These are phyloP conservation scores for Acanthamoeba royreba DNA, from an alignment of 208 protist species.

Conservation along the genomic window DNA sequence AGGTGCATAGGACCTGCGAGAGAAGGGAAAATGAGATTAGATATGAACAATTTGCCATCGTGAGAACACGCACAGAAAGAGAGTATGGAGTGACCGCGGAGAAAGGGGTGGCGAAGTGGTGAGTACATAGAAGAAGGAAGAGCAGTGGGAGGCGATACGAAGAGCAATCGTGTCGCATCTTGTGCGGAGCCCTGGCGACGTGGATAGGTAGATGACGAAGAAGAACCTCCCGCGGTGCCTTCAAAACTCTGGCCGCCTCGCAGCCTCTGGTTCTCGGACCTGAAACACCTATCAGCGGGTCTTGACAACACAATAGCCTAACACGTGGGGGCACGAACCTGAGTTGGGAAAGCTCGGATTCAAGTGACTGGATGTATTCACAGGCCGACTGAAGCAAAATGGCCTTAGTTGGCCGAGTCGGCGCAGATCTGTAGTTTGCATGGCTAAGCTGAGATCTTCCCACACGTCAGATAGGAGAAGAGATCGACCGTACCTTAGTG, in stretches of 20 bases:
- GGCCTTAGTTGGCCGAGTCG: background rate
- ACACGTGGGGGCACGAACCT: no score
- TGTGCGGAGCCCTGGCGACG: background rate
- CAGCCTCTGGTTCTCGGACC: background rate
- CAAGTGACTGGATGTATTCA: slow-evolving; percentile 11
- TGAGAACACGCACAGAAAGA: background rate
- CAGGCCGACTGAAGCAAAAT: slow-evolving; percentile 19
- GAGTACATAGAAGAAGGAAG: slow-evolving; percentile 8
- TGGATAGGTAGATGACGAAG: background rate
- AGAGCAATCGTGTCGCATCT: background rate
- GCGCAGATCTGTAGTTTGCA: background rate
- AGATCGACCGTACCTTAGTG: no score
- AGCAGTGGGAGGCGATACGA: slow-evolving; percentile 30
- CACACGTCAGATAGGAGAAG: no score
- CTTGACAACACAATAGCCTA: no score
- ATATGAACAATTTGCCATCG: no score
- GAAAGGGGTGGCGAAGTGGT: background rate
- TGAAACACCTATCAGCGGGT: no score
- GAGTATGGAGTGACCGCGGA: background rate
- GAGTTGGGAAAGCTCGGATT: background rate
- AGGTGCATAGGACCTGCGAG: background rate
- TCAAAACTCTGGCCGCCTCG: background rate
- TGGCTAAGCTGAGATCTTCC: no score
- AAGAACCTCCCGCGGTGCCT: background rate
- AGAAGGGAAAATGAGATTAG: background rate